phyloP scores from a whole-genome alignment of 495 filamentous ascomycete genomes.

The Thermochaetoides thermophila region DNA sequence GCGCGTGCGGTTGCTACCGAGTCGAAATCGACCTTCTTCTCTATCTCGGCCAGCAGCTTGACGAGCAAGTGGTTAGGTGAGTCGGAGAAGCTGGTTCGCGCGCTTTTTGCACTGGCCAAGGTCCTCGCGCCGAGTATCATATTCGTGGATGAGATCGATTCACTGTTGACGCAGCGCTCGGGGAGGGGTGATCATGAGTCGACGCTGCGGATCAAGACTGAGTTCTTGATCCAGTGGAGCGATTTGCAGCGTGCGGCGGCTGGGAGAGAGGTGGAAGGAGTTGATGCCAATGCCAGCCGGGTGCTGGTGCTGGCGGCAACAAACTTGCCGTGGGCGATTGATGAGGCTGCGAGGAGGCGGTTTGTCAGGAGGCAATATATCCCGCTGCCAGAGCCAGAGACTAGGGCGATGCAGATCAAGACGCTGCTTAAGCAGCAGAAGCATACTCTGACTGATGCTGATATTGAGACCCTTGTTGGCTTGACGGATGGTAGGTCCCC shows the following conservation, averaged over 20 bases:
- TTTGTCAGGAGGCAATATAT: slow-evolving; percentile 97
- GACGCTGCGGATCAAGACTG: slow-evolving; percentile 87
- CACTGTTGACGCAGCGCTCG: slow-evolving; percentile 69
- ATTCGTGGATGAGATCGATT: slow-evolving; percentile 98
- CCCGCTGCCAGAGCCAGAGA: slow-evolving; percentile 72
- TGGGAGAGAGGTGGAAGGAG: slow-evolving; percentile 57
- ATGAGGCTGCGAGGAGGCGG: slow-evolving; percentile 80
- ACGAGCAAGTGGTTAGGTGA: slow-evolving; percentile 96
- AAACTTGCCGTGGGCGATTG: slow-evolving; percentile 95
- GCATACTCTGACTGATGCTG: slow-evolving; percentile 56
- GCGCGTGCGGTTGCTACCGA: slow-evolving; percentile 92
- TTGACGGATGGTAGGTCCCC: slow-evolving; percentile 63
- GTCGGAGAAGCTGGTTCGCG: slow-evolving; percentile 89
- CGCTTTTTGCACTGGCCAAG: slow-evolving; percentile 82
- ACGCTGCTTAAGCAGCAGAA: slow-evolving; percentile 76
- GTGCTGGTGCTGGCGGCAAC: slow-evolving; percentile 93
- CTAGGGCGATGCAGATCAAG: slow-evolving; percentile 60
- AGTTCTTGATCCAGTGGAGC: slow-evolving; percentile 96
- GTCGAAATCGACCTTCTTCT: slow-evolving; percentile 91
- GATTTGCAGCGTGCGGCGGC: slow-evolving; percentile 86
- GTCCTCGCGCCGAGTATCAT: slow-evolving; percentile 89
- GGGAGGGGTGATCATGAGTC: slow-evolving; percentile 84
- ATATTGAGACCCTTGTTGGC: slow-evolving; percentile 63
- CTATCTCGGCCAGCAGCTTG: slow-evolving; percentile 82
- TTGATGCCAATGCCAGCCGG: slow-evolving; percentile 72